Evolutionary conservation across 768 basidiomycete species (phyloP).

Genomic region (Hypholoma fasciculare): DNA sequence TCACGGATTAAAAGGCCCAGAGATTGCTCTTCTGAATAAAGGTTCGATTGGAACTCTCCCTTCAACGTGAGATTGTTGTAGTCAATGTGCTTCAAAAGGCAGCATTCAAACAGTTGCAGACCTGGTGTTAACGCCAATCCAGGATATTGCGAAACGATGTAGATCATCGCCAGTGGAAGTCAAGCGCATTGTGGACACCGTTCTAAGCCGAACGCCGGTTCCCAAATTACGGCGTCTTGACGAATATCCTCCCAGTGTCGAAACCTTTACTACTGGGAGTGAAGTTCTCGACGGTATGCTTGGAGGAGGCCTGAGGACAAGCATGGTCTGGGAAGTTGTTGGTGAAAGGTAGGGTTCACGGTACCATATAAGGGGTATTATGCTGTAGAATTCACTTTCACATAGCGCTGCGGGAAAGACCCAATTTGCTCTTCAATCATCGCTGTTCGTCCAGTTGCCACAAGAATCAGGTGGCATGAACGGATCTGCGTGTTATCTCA

Average conservation of each 20-base stretch:
- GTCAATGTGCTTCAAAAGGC: constrained; percentile 31
- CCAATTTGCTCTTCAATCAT: constrained; percentile 84
- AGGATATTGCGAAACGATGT: constrained; percentile 59
- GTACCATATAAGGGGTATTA: background rate
- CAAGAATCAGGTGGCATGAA: constrained; percentile 51
- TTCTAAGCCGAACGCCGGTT: constrained; percentile 42
- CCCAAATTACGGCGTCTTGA: constrained; percentile 41
- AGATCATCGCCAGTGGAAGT: constrained; percentile 50
- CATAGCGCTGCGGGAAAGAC: constrained; percentile 92
- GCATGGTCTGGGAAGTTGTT: constrained; percentile 84
- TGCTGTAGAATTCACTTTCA: background rate
- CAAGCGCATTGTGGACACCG: constrained; percentile 46
- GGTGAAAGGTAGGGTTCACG: constrained; percentile 73
- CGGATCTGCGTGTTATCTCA: constrained; percentile 78
- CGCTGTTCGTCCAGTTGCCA: constrained; percentile 77
- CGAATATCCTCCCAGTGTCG: constrained; percentile 35
- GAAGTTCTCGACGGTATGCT: constrained; percentile 61
- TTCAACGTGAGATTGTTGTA: constrained; percentile 2
- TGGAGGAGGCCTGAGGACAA: constrained; percentile 77
- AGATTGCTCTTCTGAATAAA: constrained; percentile 28
- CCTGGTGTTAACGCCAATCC: constrained; percentile 45
- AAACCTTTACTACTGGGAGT: constrained; percentile 77
- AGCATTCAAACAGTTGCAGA: constrained; percentile 48
- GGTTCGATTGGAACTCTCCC: constrained; percentile 19
- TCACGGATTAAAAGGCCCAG: constrained; percentile 14